Evolutionary conservation across 352 stramenopile genomes (phyloP).

Genomic region (Sclerospora graminicola): DNA sequence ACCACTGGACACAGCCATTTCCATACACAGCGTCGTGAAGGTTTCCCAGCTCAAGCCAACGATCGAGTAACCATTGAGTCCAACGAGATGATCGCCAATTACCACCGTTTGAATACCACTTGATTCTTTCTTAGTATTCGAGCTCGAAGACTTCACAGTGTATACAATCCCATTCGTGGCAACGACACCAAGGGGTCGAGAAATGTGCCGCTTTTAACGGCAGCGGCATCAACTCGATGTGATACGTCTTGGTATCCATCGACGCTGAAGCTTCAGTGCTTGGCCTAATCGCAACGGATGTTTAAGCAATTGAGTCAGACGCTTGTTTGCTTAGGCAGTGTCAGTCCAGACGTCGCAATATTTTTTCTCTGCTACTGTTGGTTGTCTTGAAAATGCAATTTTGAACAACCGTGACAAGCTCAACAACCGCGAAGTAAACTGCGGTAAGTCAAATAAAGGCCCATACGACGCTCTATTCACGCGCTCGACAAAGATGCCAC

Average conservation of each 20-base stretch:
- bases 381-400: constrained; percentile 50
- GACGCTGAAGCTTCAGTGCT: constrained; percentile 12
- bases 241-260: constrained; percentile 27
- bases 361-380: neutral
- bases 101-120: constrained; percentile 9
- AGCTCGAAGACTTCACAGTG: constrained; percentile 20
- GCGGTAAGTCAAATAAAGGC: constrained; percentile 55
- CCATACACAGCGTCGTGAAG: constrained; percentile 25
- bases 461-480: constrained; percentile 63
- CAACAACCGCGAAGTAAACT: constrained; percentile 71
- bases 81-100: constrained; percentile 41
- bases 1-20: constrained; percentile 17
- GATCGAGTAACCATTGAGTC: too few relatives aligned
- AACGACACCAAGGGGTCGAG: constrained; percentile 26
- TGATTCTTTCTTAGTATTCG: constrained; percentile 1
- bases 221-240: constrained; percentile 20
- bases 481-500: constrained; percentile 60
- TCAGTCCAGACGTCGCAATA: neutral
- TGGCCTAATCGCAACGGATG: constrained; percentile 18
- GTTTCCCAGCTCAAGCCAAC: too few relatives aligned
- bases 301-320: constrained; percentile 14
- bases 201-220: constrained; percentile 35
- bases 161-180: constrained; percentile 25
- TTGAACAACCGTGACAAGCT: constrained; percentile 49
- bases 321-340: constrained; percentile 7